These are phyloP conservation scores for Raphanus sativus DNA, from an alignment of 345 rosid genomes.

Conservation along the genomic window DNA sequence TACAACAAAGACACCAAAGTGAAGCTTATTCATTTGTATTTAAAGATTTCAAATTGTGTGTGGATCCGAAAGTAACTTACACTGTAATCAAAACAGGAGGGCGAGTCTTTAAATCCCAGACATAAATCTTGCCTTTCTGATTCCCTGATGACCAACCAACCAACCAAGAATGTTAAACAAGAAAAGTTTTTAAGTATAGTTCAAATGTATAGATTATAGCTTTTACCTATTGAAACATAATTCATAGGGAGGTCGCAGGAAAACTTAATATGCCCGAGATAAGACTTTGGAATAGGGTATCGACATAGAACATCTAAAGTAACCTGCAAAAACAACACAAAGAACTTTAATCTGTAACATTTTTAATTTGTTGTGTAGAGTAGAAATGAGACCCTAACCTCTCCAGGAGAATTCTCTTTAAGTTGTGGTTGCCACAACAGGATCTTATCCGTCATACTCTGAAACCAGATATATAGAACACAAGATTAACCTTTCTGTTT, in stretches of 20 bases:
- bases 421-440: constrained; percentile 91
- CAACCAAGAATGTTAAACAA: neutral
- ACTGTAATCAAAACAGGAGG: constrained; percentile 87
- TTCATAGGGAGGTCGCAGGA: constrained; percentile 82
- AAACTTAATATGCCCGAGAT: constrained; percentile 44
- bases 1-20: constrained; percentile 20
- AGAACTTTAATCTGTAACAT: neutral
- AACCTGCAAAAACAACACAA: constrained; percentile 47
- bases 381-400: constrained; percentile 51
- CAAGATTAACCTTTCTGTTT: neutral
- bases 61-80: constrained; percentile 34
- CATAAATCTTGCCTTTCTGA: constrained; percentile 87
- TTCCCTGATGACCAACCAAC: constrained; percentile 55
- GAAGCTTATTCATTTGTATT: neutral
- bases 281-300: too few species aligned
- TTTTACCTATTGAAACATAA: constrained; percentile 68
- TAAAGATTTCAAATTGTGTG: neutral
- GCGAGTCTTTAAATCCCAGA: constrained; percentile 89
- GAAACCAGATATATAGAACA: constrained; percentile 41
- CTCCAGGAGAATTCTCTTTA: constrained; percentile 97
- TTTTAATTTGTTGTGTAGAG: neutral
- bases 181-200: neutral
- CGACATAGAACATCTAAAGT: constrained; percentile 64
- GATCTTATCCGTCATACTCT: constrained; percentile 95
- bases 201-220: neutral